Evolutionary conservation across 129 eudicot genomes (phyloP).

Genomic region (Tanacetum coccineum): DNA sequence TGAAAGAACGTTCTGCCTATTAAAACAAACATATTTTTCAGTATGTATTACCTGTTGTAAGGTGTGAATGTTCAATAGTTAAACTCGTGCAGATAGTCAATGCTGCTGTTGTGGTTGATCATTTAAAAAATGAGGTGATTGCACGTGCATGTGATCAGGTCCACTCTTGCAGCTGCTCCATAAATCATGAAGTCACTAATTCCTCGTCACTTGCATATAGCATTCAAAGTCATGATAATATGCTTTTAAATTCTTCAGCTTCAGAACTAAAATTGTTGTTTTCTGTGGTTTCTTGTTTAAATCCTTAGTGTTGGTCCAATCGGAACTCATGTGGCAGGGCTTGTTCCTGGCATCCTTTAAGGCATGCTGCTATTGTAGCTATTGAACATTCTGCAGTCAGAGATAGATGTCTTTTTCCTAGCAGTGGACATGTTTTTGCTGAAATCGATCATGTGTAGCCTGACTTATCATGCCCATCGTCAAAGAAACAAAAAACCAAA

Average conservation of each 20-base stretch:
- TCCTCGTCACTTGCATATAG: constrained; percentile 9
- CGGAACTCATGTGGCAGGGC: constrained; percentile 27
- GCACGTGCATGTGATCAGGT: constrained; percentile 70
- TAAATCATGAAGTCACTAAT: constrained; percentile 23
- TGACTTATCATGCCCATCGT: too few relatives aligned
- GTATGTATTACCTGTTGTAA: too few relatives aligned
- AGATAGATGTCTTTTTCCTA: constrained; percentile 64
- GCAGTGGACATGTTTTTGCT: too few relatives aligned
- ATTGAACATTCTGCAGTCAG: constrained; percentile 80
- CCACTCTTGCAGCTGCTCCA: constrained; percentile 28
- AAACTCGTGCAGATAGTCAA: constrained; percentile 55
- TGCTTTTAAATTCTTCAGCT: constrained; percentile 24
- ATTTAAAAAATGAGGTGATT: constrained; percentile 59
- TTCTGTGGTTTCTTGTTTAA: constrained; percentile 52
- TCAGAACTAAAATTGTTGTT: constrained; percentile 23
- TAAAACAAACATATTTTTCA: not conserved
- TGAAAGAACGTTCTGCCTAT: not conserved
- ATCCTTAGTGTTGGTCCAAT: constrained; percentile 77
- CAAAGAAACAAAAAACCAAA: too few relatives aligned
- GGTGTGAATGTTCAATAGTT: not conserved
- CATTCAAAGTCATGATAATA: constrained; percentile 23
- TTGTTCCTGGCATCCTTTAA: constrained; percentile 71
- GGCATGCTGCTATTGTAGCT: constrained; percentile 92
- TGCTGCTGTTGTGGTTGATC: constrained; percentile 92
- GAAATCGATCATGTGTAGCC: too few relatives aligned